Base-by-base conservation (phyloP, 371 early-diverging fungal species). In the Nosema muscidifuracis region DNA sequence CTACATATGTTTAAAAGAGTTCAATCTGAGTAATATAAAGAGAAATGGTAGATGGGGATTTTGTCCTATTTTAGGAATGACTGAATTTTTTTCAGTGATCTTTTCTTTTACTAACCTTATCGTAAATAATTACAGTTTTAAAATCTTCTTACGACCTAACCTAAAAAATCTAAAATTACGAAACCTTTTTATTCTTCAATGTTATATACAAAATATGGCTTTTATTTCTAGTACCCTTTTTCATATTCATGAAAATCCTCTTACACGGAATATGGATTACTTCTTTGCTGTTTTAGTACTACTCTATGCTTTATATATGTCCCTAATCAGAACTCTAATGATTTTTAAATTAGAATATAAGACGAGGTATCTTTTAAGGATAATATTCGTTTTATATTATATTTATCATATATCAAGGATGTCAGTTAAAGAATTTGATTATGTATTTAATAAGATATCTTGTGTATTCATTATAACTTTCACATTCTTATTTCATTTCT, bases 31-130 rank as follows among this genome's bases (percentile, higher is more conserved):
- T 2, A 76, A 80, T 42, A 57, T 73, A 36, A 80, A 80, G 53
- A 60, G 44, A 36, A 74, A 77, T 40, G 77, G 75, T 0, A 76
- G 77, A 61, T 80, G 74, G 69, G 70, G 62, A 28, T 80, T 80
- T 47, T 51, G 36, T 33, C 65, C 68, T 13, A 13, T 80, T 28
- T 43, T 77, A 2, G 77, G 77, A 51, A 53, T 65, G 43, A 74
- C 68, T 22, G 80, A 80, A 40, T 63, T 74, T 42, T 77, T 76
- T 51, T 67, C 76, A 16, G 55, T 67, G 1, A 15, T 65, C 2
- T 76, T 76, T 61, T 75, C 77, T 28, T 66, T 80, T 16, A 20
- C 43, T 16, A 77, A 70, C 44, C 60, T 71, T 15, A 15, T 70
- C 18, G 43, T 69, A 38, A 70, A 71, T 40, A 62, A 66, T 4